Evolutionary conservation across 306 rosid species (phyloP), one percentile per base, ranked within the genome.

Genomic region (Trifolium pratense): DNA sequence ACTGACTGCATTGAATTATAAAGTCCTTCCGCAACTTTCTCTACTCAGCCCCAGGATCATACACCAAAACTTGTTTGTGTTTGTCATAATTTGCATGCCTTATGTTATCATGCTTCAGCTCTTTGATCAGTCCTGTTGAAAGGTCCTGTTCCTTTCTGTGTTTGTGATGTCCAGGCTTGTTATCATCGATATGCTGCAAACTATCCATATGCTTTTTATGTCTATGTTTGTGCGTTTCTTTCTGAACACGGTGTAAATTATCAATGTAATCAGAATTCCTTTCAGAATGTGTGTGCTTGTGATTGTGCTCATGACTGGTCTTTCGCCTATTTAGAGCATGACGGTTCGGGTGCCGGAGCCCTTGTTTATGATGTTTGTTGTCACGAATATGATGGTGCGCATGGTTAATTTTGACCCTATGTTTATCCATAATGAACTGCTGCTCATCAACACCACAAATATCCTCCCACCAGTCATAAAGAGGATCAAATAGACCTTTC

Each of bases 381-480:
- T 45, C 83, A 45, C 55, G 84, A 73, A 60, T 34, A 34, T 48
- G 83, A 26, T n/a, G 82, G 43, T 68, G 81, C 49, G 82, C 71
- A 34, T 46, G 57, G 17, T 75, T 81, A 75, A 25, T 76, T 75
- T 74, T 78, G 53, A 26, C 75, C 37, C 75, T 84, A 29, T 57
- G 72, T 46, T 34, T 69, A 16, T 75, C 76, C 71, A 78, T 52
- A 45, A 49, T 21, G 45, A 66, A 79, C 71, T 68, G 78, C 12
- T 79, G 76, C 16, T 79, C 66, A 40, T 83, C 81, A 65, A 51
- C 75, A 26, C 84, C 79, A 75, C 71, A 86, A 63, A 39, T 87
- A 83, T 89, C 92, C 63, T 88, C 98, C 86, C 91, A 94, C 89
- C 96, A 91, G 43, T 94, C 95, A 73, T 89, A 91, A 32, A 91